A percentile compares a stretch with the other conserved stretches of the same genome.
These are phyloP conservation scores for Oxytropis ochrocephala DNA, from an alignment of 306 rosid species.

Conservation along the genomic window DNA sequence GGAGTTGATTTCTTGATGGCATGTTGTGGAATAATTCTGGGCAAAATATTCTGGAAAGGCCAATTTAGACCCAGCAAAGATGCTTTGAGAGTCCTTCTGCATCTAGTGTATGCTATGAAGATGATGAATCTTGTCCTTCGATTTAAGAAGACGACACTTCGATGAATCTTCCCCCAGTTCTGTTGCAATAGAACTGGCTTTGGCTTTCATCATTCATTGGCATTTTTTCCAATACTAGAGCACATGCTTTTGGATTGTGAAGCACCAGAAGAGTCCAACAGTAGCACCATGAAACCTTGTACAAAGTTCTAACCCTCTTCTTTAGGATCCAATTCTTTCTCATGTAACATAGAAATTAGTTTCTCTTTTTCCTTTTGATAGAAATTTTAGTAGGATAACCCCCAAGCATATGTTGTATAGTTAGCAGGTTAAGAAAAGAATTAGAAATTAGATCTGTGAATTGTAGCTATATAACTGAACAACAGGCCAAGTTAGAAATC, in stretches of 20 bases:
- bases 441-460: conserved; percentile 42
- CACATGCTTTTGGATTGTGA: conserved; percentile 40
- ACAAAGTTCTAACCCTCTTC: conserved; percentile 62
- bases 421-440: conserved; percentile 49
- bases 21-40: conserved; percentile 9
- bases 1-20: conserved; percentile 20
- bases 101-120: conserved; percentile 28
- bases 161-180: conserved; percentile 23
- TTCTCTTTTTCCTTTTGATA: conserved; percentile 14
- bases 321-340: conserved; percentile 58
- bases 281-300: conserved; percentile 50
- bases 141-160: conserved; percentile 26
- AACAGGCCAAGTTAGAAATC: conserved; percentile 39
- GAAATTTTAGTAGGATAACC: conserved; percentile 53
- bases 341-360: conserved; percentile 54
- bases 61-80: conserved; percentile 13
- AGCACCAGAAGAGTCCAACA: conserved; percentile 33
- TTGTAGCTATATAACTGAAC: conserved; percentile 57
- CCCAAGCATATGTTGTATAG: conserved; percentile 48
- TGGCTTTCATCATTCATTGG: conserved; percentile 35
- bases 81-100: conserved; percentile 22
- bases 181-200: conserved; percentile 22
- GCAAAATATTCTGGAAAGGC: conserved; percentile 21
- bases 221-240: conserved; percentile 33
- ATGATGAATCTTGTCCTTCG: conserved; percentile 25